A percentile compares a stretch with the other conserved stretches of the same genome.
Evolutionary conservation across 768 basidiomycete genomes (phyloP).

Genomic region (Xerocomellus chrysenteron): DNA sequence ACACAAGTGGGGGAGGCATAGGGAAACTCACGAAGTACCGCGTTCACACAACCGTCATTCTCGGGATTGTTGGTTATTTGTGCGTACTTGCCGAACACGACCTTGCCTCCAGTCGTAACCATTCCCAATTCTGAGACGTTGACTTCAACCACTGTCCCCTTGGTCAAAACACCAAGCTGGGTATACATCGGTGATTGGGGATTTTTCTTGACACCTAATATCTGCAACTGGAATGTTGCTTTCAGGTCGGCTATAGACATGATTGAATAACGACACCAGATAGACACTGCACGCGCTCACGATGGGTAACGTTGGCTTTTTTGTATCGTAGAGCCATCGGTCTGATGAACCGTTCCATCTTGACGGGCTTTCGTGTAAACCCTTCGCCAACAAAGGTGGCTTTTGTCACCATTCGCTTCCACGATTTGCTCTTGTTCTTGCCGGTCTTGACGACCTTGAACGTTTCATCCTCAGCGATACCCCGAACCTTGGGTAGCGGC

Average conservation of each 20-base stretch:
- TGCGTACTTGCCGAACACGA: slow-evolving; percentile 91
- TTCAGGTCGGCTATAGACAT: slow-evolving; percentile 78
- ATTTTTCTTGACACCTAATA: slow-evolving; percentile 98
- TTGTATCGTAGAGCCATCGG: slow-evolving; percentile 98
- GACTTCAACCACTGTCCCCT: slow-evolving; percentile 97
- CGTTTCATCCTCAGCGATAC: slow-evolving; percentile 99
- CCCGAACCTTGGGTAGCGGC: slow-evolving; percentile 93
- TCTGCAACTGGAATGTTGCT: slow-evolving; percentile 98
- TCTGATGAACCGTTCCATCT: slow-evolving; percentile 96
- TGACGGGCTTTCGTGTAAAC: slow-evolving; percentile 97
- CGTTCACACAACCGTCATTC: slow-evolving; percentile 95
- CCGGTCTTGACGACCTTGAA: slow-evolving; percentile 99
- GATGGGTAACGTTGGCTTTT: slow-evolving; percentile 99
- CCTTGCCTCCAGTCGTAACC: slow-evolving; percentile 96
- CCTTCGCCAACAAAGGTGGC: slow-evolving; percentile 98
- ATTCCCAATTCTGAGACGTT: slow-evolving; percentile 98
- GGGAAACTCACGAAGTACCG: slow-evolving; percentile 73
- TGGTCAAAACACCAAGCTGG: slow-evolving; percentile 94
- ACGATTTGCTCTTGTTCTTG: slow-evolving; percentile 92
- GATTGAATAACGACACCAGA: not conserved
- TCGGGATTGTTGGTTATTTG: slow-evolving; percentile 95
- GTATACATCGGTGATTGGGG: slow-evolving; percentile 99
- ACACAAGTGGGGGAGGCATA: not conserved
- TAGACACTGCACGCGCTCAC: slow-evolving; percentile 44
- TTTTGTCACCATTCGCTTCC: slow-evolving; percentile 99